A percentile compares a stretch with the other conserved stretches of the same genome.
phyloP scores from a whole-genome alignment of 257 asterid genomes.

The Pogostemon cablin region DNA sequence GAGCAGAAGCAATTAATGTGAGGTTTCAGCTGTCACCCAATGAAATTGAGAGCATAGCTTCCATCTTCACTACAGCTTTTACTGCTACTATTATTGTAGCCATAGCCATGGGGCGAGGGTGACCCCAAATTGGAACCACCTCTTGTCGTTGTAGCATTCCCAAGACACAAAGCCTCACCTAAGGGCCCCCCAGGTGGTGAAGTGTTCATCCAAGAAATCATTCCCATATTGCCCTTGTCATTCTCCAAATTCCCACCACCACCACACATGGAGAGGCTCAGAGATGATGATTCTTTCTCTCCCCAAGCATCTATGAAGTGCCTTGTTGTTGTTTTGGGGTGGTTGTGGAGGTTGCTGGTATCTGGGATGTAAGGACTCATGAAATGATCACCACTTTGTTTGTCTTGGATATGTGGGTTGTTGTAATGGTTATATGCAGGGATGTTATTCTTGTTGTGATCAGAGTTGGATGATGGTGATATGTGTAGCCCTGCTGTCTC shows the following conservation, averaged over 20 bases:
- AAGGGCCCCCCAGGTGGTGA: slow-evolving; percentile 70
- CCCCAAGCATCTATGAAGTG: slow-evolving; percentile 58
- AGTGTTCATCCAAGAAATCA: slow-evolving; percentile 44
- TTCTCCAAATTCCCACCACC: slow-evolving; percentile 27
- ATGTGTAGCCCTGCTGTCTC: no score
- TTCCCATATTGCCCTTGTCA: slow-evolving; percentile 25
- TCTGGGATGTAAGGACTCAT: slow-evolving; percentile 34
- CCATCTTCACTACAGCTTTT: slow-evolving; percentile 57
- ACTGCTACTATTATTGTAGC: slow-evolving; percentile 44
- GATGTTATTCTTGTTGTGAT: background rate
- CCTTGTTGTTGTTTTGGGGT: slow-evolving; percentile 37
- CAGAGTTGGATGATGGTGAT: no score
- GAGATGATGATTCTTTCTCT: slow-evolving; percentile 49
- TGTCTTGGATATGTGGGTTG: slow-evolving; percentile 26
- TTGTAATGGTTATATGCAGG: background rate
- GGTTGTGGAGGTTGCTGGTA: background rate
- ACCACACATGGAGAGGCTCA: slow-evolving; percentile 48
- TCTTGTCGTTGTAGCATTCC: slow-evolving; percentile 34
- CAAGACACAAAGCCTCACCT: slow-evolving; percentile 74
- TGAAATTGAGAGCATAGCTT: slow-evolving; percentile 49
- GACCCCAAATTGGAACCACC: slow-evolving; percentile 38
- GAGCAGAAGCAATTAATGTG: background rate
- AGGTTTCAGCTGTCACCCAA: slow-evolving; percentile 34
- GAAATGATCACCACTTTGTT: slow-evolving; percentile 3
- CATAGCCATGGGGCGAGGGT: slow-evolving; percentile 41